Evolutionary conservation across 129 eudicot species (phyloP).

Genomic region (Artemisia argyi): DNA sequence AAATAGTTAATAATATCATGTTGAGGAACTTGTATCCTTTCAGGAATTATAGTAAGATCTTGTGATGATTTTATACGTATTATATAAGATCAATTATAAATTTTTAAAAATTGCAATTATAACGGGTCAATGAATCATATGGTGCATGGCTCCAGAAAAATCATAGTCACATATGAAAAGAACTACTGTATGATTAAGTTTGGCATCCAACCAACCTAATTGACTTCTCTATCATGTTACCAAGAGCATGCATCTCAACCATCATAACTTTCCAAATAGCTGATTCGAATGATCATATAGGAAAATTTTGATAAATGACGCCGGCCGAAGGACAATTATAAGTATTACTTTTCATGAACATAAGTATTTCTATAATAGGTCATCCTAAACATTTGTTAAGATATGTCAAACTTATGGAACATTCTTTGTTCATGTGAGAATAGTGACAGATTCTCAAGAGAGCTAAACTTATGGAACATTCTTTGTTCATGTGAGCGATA

Average conservation of each 20-base stretch:
- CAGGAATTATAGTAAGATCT: conserved; percentile 26
- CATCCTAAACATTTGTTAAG: too few species aligned
- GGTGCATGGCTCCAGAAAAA: conserved; percentile 17
- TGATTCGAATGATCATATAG: background rate
- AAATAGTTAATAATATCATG: conserved; percentile 21
- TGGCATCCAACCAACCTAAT: conserved; percentile 2
- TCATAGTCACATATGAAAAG: background rate
- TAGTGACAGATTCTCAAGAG: background rate
- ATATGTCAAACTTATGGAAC: background rate
- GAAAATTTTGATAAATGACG: too few species aligned
- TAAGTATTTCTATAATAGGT: too few species aligned
- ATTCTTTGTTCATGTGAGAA: background rate
- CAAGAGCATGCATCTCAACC: too few species aligned
- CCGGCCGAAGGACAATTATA: too few species aligned
- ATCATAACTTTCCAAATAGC: too few species aligned
- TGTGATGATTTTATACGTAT: conserved; percentile 24
- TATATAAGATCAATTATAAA: conserved; percentile 6
- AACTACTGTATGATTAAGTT: too few species aligned
- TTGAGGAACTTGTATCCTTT: conserved; percentile 27
- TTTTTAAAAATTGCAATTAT: conserved; percentile 3
- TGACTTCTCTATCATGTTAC: conserved; percentile 4
- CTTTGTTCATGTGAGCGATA: background rate
- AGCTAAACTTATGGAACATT: background rate
- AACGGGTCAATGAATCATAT: conserved; percentile 13
- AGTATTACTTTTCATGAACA: too few species aligned